Percentiles rank a stretch among this genome's conserved stretches.
phyloP scores from a whole-genome alignment of 352 stramenopile species.

The Phytophthora brassicae region DNA sequence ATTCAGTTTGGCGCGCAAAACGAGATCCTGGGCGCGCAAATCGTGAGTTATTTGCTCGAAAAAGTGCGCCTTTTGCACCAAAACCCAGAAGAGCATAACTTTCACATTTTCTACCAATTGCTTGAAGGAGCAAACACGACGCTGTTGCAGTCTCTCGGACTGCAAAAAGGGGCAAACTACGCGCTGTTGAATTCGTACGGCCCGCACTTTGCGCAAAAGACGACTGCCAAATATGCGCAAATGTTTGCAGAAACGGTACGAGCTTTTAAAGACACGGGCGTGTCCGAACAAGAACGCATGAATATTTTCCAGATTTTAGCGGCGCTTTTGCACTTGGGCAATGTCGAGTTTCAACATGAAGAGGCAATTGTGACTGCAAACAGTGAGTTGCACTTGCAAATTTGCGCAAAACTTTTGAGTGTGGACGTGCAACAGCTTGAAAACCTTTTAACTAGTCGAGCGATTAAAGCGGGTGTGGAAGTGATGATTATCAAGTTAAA shows the following conservation, averaged over 20 bases:
- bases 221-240: slow-evolving; percentile 53
- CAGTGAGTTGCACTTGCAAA: slow-evolving; percentile 57
- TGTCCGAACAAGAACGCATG: slow-evolving; percentile 45
- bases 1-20: slow-evolving; percentile 87
- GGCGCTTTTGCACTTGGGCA: slow-evolving; percentile 95
- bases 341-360: slow-evolving; percentile 89
- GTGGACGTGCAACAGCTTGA: slow-evolving; percentile 82
- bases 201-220: slow-evolving; percentile 30
- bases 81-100: slow-evolving; percentile 91
- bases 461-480: slow-evolving; percentile 93
- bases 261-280: slow-evolving; percentile 78
- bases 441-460: slow-evolving; percentile 84
- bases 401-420: slow-evolving; percentile 88
- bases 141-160: slow-evolving; percentile 60
- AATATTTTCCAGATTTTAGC: slow-evolving; percentile 77
- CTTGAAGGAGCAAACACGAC: slow-evolving; percentile 76
- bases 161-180: slow-evolving; percentile 77
- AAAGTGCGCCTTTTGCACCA: slow-evolving; percentile 96
- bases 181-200: slow-evolving; percentile 89
- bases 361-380: slow-evolving; percentile 41
- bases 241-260: slow-evolving; percentile 67
- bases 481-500: slow-evolving; percentile 80
- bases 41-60: slow-evolving; percentile 97
- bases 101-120: slow-evolving; percentile 97
- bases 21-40: slow-evolving; percentile 91